Conservation (phyloP, 1,139 yeast species). For the Pneumocystis jirovecii region DNA sequence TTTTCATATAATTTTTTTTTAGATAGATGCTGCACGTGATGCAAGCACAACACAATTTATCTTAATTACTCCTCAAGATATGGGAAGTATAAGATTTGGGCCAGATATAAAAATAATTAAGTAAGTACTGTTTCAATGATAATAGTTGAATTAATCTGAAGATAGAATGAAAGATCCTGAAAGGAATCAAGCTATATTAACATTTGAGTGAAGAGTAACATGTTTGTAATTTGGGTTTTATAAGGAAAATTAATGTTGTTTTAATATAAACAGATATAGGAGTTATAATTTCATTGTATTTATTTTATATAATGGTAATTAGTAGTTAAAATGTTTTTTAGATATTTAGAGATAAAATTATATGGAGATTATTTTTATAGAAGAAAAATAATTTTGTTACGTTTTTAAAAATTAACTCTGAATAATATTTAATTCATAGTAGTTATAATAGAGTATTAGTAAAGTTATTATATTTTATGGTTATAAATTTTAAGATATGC, state of each 20-base stretch:
- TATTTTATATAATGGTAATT: not conserved
- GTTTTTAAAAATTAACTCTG: no score
- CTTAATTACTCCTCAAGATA: constrained; percentile 88
- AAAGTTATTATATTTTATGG: no score
- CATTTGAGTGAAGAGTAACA: not conserved
- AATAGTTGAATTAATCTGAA: not conserved
- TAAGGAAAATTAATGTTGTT: not conserved
- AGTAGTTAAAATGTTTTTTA: not conserved
- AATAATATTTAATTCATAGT: no score
- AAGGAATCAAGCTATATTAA: not conserved
- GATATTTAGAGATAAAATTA: not conserved
- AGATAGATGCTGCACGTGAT: constrained; percentile 44
- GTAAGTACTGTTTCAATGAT: not conserved
- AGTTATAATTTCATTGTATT: not conserved
- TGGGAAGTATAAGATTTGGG: constrained; percentile 19
- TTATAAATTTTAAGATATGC: no score
- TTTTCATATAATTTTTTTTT: not conserved
- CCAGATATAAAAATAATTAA: not conserved
- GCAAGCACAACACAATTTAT: constrained; percentile 66
- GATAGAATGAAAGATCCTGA: constrained; percentile 1
- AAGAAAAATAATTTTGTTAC: no score
- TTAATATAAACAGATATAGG: not conserved
- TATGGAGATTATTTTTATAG: not conserved
- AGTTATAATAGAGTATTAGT: no score
- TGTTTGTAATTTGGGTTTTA: not conserved